Base-by-base conservation (phyloP, 805 yeast genomes). In the Starmerella gropengiesseri region DNA sequence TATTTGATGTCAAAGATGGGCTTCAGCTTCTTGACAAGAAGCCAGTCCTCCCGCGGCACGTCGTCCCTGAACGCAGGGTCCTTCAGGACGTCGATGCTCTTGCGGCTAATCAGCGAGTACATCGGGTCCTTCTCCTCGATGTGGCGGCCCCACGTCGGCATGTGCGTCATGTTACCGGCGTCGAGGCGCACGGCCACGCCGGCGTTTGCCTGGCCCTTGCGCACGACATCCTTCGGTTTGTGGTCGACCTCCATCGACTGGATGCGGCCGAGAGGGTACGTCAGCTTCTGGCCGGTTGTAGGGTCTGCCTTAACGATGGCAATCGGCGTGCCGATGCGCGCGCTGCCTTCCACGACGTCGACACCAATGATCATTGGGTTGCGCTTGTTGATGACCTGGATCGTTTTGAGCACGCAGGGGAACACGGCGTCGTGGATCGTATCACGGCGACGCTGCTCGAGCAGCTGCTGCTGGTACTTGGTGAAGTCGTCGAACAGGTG, bases 281-380 rank as follows among this genome's bases (percentile, higher is more conserved):
- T 68, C 41, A 80, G 69, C 51, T 71, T 77, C 59, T 77, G 78
- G 51, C 83, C 82, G 0, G 95, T 84, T 14, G 70, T 71, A 32
- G 96, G 95, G 60, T 89, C 95, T 32, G 70, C 67, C 63, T 85
- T 86, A 35, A 91, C 96, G 21, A 89, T 86, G 68, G 94, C 81
- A 47, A 91, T 84, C 49, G 99, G 98, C 5, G 98, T 87, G 45
- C 98, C 98, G 32, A 82, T 64, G 49, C 87, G 76, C 32, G 91
- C 73, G 36, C 81, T 70, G 58, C 99, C 99, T 60, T 91, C 97
- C 34, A 75, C 63, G 47, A 91, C 94, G 61, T 91, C 99, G 46
- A 91, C 97, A 77, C 99, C 99, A 59, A 91, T 83, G 60, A 91
- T 87, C 97, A 91, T 91, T 49, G 99, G 99, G 63, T 87, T 85